Conservation (phyloP, 2,329 filamentous ascomycete genomes). For the Aphanoascus verrucosus region DNA sequence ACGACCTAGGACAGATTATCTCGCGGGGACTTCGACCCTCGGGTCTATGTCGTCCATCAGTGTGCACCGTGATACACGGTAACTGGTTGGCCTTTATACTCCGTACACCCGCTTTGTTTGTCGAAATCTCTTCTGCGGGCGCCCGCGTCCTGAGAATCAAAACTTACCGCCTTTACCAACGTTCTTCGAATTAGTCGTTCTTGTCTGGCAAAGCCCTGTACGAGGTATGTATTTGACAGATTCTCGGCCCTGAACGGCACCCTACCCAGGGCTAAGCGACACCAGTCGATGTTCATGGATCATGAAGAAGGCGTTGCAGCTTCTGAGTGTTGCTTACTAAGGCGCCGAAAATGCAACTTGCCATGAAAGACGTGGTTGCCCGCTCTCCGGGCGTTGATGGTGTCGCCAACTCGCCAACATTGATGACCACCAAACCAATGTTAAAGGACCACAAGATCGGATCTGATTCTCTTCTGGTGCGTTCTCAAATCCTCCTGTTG, state of each 20-base stretch:
- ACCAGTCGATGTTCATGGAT: neutral
- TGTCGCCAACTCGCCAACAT: too few species aligned
- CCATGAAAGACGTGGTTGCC: neutral
- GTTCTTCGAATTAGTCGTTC: neutral
- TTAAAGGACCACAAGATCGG: conserved; percentile 4
- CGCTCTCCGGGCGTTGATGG: neutral
- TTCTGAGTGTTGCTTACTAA: neutral
- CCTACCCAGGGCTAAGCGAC: neutral
- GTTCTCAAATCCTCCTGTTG: neutral
- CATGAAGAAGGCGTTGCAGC: neutral
- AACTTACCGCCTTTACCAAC: conserved; percentile 1
- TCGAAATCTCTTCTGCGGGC: neutral
- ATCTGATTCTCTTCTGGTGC: neutral
- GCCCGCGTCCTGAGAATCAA: conserved; percentile 6
- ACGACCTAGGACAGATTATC: neutral
- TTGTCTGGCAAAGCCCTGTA: neutral
- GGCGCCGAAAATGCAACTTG: neutral
- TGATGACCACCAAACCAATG: conserved; percentile 8
- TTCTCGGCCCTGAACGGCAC: neutral
- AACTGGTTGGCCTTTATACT: too few species aligned
- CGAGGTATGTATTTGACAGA: neutral
- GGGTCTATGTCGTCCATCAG: neutral
- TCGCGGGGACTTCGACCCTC: neutral
- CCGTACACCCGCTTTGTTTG: conserved; percentile 2
- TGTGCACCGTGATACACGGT: neutral